These are phyloP conservation scores for Diospyros lotus DNA, from an alignment of 148 eudicot genomes.

Conservation along the genomic window DNA sequence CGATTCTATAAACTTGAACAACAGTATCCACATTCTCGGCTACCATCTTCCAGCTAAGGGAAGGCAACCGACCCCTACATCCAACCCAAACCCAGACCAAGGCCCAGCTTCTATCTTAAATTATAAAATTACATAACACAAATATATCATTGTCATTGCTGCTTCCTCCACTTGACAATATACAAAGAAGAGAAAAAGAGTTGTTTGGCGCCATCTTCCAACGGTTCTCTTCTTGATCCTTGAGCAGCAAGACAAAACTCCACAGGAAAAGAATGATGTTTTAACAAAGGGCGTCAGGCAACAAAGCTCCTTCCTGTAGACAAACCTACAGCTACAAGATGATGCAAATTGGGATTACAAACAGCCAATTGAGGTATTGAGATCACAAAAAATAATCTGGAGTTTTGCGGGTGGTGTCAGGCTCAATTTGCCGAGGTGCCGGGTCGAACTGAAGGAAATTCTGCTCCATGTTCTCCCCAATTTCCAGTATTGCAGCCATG, in stretches of 20 bases:
- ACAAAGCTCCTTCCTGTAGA: slow-evolving; percentile 30
- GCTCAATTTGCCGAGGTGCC: slow-evolving; percentile 93
- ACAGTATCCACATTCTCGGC: not conserved
- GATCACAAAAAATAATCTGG: slow-evolving; percentile 95
- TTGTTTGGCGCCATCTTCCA: slow-evolving; percentile 14
- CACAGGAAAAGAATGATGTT: slow-evolving; percentile 46
- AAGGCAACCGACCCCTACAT: not conserved
- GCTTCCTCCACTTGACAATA: slow-evolving; percentile 24
- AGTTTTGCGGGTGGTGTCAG: slow-evolving; percentile 89
- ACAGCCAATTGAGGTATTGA: slow-evolving; percentile 15
- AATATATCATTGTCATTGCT: slow-evolving; percentile 23
- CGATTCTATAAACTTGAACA: not conserved
- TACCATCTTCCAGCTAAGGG: not conserved
- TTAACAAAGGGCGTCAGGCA: slow-evolving; percentile 29
- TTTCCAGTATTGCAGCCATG: slow-evolving; percentile 96
- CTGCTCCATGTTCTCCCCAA: slow-evolving; percentile 98
- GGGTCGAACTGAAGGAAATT: slow-evolving; percentile 97
- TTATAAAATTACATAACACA: slow-evolving; percentile 27
- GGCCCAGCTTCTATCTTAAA: slow-evolving; percentile 18
- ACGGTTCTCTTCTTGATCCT: slow-evolving; percentile 7
- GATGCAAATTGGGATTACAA: slow-evolving; percentile 28
- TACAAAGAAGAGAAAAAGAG: slow-evolving; percentile 18
- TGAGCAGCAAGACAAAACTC: slow-evolving; percentile 31
- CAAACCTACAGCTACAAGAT: slow-evolving; percentile 41
- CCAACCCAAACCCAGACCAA: slow-evolving; percentile 6